Evolutionary conservation across 2,329 filamentous ascomycete species (phyloP).

Genomic region (Diaporthe humulicola): DNA sequence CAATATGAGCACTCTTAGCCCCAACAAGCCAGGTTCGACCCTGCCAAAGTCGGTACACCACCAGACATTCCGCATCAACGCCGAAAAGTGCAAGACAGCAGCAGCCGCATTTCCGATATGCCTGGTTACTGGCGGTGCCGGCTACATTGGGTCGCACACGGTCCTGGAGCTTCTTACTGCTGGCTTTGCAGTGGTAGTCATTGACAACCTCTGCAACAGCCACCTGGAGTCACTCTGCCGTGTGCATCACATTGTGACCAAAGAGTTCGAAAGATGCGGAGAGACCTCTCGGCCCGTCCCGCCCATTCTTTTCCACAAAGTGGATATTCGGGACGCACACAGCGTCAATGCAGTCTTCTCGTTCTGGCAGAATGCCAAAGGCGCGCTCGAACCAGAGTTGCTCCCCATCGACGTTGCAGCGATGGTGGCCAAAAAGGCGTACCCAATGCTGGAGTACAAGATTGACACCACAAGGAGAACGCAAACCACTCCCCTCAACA

Average conservation of each 20-base stretch:
- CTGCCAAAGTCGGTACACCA: conserved; percentile 18
- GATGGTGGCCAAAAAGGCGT: conserved; percentile 33
- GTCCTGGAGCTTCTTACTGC: conserved; percentile 38
- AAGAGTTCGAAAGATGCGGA: conserved; percentile 33
- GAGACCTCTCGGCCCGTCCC: conserved; percentile 27
- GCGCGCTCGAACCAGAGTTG: conserved; percentile 11
- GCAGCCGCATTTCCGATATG: conserved; percentile 33
- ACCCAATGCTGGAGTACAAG: conserved; percentile 34
- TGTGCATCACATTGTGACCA: conserved; percentile 35
- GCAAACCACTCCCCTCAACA: conserved; percentile 8
- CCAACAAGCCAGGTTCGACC: neutral
- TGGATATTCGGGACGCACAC: conserved; percentile 32
- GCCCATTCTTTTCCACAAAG: conserved; percentile 34
- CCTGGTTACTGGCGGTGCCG: conserved; percentile 36
- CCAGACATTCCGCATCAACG: conserved; percentile 24
- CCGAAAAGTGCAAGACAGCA: conserved; percentile 8
- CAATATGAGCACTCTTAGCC: neutral
- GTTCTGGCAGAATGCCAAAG: conserved; percentile 34
- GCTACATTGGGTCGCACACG: conserved; percentile 38
- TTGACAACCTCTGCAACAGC: conserved; percentile 39
- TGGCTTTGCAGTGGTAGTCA: conserved; percentile 37
- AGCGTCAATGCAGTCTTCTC: conserved; percentile 34
- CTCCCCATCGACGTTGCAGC: conserved; percentile 36
- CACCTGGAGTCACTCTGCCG: conserved; percentile 36
- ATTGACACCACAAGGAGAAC: conserved; percentile 30